phyloP scores from a whole-genome alignment of 495 filamentous ascomycete species.

The Trichoderma reesei region DNA sequence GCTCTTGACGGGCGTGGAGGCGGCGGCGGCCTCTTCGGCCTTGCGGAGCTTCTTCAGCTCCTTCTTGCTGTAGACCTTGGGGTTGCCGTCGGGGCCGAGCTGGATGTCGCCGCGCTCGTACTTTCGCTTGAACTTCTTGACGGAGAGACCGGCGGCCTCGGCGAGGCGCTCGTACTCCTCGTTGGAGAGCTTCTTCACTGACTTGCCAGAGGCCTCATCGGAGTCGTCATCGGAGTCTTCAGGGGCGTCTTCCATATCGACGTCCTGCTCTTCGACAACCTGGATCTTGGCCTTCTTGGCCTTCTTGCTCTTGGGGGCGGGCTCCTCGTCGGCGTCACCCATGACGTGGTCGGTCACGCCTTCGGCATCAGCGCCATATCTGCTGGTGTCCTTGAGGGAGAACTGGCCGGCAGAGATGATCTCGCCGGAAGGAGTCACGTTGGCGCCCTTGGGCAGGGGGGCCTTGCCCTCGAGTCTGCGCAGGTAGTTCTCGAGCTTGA shows the following conservation, averaged over 20 bases:
- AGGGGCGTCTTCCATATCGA: constrained; percentile 22
- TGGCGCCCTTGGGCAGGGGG: constrained; percentile 61
- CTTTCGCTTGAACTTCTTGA: constrained; percentile 65
- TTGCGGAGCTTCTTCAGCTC: constrained; percentile 68
- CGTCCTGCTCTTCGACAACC: constrained; percentile 22
- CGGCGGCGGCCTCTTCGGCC: constrained; percentile 44
- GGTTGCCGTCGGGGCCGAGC: constrained; percentile 48
- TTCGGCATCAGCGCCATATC: constrained; percentile 93
- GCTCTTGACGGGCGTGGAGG: constrained; percentile 26
- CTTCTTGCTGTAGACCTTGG: constrained; percentile 59
- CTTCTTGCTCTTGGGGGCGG: constrained; percentile 54
- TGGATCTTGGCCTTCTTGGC: constrained; percentile 43
- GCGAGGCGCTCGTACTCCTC: constrained; percentile 47
- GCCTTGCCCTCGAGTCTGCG: constrained; percentile 85
- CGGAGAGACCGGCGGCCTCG: constrained; percentile 51
- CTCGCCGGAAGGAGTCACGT: constrained; percentile 64
- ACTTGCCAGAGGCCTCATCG: constrained; percentile 23
- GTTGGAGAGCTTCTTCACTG: constrained; percentile 23
- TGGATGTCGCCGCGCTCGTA: constrained; percentile 57
- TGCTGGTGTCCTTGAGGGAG: constrained; percentile 86
- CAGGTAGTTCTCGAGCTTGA: constrained; percentile 77
- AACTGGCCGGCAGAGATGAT: constrained; percentile 60
- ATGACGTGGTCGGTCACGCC: constrained; percentile 64
- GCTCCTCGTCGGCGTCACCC: constrained; percentile 72
- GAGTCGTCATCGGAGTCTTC: constrained; percentile 26